Base-by-base conservation (phyloP, 2,329 filamentous ascomycete species). In the Ophidiomyces ophidiicola region DNA sequence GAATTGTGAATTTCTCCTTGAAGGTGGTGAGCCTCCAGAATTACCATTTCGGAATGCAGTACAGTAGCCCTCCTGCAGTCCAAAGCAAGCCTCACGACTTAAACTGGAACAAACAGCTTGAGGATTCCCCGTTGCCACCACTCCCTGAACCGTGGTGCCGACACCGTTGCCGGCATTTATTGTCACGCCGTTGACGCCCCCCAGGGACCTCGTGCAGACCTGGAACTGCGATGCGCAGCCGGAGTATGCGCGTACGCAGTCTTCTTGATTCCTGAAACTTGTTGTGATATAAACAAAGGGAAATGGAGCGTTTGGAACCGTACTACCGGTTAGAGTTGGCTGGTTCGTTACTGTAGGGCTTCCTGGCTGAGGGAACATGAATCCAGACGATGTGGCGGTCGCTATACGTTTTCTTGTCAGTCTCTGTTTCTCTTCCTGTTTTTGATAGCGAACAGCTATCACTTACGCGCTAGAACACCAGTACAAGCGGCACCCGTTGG, bases 401-500 rank as follows among this genome's bases (percentile, higher is more conserved):
- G 53, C 50, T 33, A 44, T 44, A 6, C 31, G 50, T 54, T 35
- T 37, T 8, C 41, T 44, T 3, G 48, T 49, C 2, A 47, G 42
- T 5, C 48, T 31, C 15, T 49, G 49, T 18, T 37, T 48, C 32
- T 46, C 47, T 7, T 14, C 7, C 7, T 15, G n/a, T n/a, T n/a
- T n/a, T n/a, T n/a, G n/a, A n/a, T 4, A 28, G 25, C 7, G 8
- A 28, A 10, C 6, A 14, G 25, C 14, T 28, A 14, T 28, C 11
- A 17, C 45, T 42, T 49, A 21, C 49, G 56, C 0, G 61, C 56
- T 6, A 77, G 62, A 6, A 62, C 67, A 2, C 75, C 75, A 0
- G 74, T 77, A 50, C 75, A 79, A 19, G 60, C 67, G 10, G 69
- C 69, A 36, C 70, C 67, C 18, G 58, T 63, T 0, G 73, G 73